Conservation (phyloP, 2,329 filamentous ascomycete genomes). For the Neofusicoccum umdonicola region DNA sequence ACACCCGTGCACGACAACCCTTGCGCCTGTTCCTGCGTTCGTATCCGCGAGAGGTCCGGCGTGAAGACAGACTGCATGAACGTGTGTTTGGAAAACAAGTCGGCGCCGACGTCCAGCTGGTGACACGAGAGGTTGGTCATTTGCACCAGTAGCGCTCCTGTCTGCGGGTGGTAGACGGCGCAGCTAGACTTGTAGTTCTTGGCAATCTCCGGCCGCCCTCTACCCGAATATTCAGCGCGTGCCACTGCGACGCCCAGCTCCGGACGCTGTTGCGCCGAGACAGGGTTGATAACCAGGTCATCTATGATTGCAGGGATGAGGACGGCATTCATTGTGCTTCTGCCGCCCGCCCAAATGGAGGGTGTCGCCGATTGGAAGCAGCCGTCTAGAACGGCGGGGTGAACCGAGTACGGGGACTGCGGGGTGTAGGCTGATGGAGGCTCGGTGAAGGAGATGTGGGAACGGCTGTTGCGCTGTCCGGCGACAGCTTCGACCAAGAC, state of each 20-base stretch:
- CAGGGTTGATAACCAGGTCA: slow-evolving; percentile 22
- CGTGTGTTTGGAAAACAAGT: slow-evolving; percentile 17
- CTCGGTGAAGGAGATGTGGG: slow-evolving; percentile 19
- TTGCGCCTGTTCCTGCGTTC: neutral
- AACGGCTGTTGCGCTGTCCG: slow-evolving; percentile 13
- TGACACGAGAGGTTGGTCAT: slow-evolving; percentile 23
- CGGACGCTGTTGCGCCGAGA: neutral
- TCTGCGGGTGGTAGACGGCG: slow-evolving; percentile 14
- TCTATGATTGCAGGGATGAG: slow-evolving; percentile 24
- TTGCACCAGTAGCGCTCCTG: slow-evolving; percentile 20
- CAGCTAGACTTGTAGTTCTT: slow-evolving; percentile 19
- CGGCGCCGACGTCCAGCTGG: slow-evolving; percentile 22
- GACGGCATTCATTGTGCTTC: slow-evolving; percentile 20
- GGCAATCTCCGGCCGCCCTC: slow-evolving; percentile 18
- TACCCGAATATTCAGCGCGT: slow-evolving; percentile 19
- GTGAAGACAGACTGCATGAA: slow-evolving; percentile 23
- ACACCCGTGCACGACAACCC: slow-evolving; percentile 6
- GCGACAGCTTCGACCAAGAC: slow-evolving; percentile 19
- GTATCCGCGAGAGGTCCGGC: slow-evolving; percentile 23
- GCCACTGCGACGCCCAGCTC: neutral
- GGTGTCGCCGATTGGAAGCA: slow-evolving; percentile 28
- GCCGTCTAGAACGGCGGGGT: slow-evolving; percentile 34
- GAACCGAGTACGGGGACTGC: slow-evolving; percentile 32
- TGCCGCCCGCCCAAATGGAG: slow-evolving; percentile 22
- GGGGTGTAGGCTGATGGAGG: slow-evolving; percentile 20